phyloP scores from a whole-genome alignment of 1,139 yeast genomes.

The Yamadazyma conglobata region DNA sequence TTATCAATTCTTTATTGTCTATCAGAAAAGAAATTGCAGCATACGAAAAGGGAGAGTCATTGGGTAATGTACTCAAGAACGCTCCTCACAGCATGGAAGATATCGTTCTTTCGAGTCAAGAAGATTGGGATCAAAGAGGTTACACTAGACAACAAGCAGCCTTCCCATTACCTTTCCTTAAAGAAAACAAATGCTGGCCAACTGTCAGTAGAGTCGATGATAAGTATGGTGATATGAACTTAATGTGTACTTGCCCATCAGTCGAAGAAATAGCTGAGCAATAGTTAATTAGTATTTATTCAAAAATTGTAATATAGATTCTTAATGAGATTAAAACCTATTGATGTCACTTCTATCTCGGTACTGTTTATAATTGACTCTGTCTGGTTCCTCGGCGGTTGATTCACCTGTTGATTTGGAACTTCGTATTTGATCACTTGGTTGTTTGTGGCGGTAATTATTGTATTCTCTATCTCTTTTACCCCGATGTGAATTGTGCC shows the following conservation, averaged over 20 bases:
- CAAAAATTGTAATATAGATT: slow-evolving; percentile 1
- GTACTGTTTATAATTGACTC: slow-evolving; percentile 2
- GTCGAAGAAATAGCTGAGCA: slow-evolving; percentile 59
- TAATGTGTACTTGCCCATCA: slow-evolving; percentile 89
- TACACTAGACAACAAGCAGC: slow-evolving; percentile 94
- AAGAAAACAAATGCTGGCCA: slow-evolving; percentile 88
- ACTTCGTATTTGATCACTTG: no score
- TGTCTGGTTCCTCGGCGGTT: slow-evolving; percentile 1
- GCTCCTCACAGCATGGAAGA: slow-evolving; percentile 92
- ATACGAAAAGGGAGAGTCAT: slow-evolving; percentile 61
- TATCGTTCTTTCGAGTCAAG: slow-evolving; percentile 51
- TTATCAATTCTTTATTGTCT: slow-evolving; percentile 80
- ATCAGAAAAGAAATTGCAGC: slow-evolving; percentile 81
- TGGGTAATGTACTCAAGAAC: slow-evolving; percentile 75
- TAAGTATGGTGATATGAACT: slow-evolving; percentile 88
- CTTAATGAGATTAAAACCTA: slow-evolving; percentile 3
- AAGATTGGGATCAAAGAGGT: slow-evolving; percentile 77
- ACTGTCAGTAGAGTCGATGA: slow-evolving; percentile 89
- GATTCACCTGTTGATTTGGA: no score
- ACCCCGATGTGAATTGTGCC: no score
- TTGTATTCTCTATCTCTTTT: no score
- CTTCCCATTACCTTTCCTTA: slow-evolving; percentile 75
- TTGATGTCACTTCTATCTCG: slow-evolving; percentile 4
- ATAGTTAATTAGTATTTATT: slow-evolving; percentile 1
- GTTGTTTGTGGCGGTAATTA: no score